Base-by-base conservation (phyloP, 139 green algal genomes). In the Chlamydomonas applanata region DNA sequence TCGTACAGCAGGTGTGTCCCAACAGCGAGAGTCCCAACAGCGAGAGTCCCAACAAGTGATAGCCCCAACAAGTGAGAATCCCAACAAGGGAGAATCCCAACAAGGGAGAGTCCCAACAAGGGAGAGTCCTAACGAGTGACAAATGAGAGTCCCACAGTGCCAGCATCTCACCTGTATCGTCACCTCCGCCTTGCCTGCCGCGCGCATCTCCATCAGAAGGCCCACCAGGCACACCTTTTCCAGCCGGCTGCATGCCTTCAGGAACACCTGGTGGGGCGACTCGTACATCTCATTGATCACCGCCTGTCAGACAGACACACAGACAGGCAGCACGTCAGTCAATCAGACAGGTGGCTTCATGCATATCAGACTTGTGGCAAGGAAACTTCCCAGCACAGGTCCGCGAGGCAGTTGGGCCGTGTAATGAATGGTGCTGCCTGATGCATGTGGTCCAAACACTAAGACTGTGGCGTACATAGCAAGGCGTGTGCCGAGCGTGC, bases 151-250 rank as follows among this genome's bases (percentile, higher is more conserved):
- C 36, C 24, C 59, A 19, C 25, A 72, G 29, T n/a, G 32, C 61
- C 32, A 17, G 7, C n/a, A 1, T 24, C 63, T 52, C 57, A 87
- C 80, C 81, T 83, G 74, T n/a, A 87, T 36, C 2, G 71, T 67
- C 20, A 75, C 69, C 24, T 79, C 74, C 14, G 56, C 75, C 74
- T 80, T 82, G 60, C 86, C 88, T n/a, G 72, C 82, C 27, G 86
- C 85, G 7, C 90, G 75, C 0, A 68, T 73, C 81, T 97, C 91
- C 53, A 94, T 64, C 49, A 89, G 71, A 24, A 97, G 63, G 4
- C 80, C 86, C 9, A 79, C 85, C 73, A 97, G 85, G 64, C 91
- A 44, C 46, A 93, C 36, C 80, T 89, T 90, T 59, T 92, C 86
- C 67, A 87, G 75, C 24, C 69, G 72, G 60, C 80, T 83, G 45